These are phyloP conservation scores for Lanzia echinophila DNA, from an alignment of 2,329 filamentous ascomycete genomes.

Conservation along the genomic window DNA sequence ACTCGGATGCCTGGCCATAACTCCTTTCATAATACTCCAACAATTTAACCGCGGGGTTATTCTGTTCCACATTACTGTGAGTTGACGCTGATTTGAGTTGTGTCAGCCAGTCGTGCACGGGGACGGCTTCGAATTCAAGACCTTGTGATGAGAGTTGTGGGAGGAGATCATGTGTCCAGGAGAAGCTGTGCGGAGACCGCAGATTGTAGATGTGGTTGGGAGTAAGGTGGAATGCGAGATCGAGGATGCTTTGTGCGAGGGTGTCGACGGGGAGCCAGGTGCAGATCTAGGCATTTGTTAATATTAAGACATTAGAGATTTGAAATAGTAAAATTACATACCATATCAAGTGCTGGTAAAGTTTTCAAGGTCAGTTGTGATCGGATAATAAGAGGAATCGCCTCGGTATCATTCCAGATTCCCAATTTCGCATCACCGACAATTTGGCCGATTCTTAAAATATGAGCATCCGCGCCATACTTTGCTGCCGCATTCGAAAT, in stretches of 20 bases:
- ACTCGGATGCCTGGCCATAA: background rate
- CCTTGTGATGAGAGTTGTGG: conserved; percentile 41
- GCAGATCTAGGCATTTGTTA: conserved; percentile 26
- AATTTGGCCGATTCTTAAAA: conserved; percentile 44
- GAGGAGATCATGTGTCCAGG: conserved; percentile 45
- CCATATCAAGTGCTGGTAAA: conserved; percentile 36
- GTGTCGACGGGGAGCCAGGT: conserved; percentile 42
- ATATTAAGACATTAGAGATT: too few species aligned
- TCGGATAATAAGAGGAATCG: conserved; percentile 45
- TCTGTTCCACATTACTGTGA: conserved; percentile 31
- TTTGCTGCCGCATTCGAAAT: conserved; percentile 29
- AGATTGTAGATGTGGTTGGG: conserved; percentile 41
- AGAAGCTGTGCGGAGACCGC: conserved; percentile 40
- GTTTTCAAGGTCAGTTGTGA: conserved; percentile 37
- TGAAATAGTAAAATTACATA: background rate
- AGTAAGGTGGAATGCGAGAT: conserved; percentile 31
- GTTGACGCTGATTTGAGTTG: conserved; percentile 35
- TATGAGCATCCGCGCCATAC: conserved; percentile 27
- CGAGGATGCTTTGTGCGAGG: conserved; percentile 35
- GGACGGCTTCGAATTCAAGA: conserved; percentile 38
- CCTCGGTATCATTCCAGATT: conserved; percentile 45
- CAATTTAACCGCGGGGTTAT: conserved; percentile 22
- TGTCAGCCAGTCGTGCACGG: conserved; percentile 39
- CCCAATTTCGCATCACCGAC: conserved; percentile 39
- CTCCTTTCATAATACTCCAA: background rate